Percentiles rank a stretch among this genome's conserved stretches.
Conservation (phyloP, 2,329 filamentous ascomycete genomes). For the Neonectria hederae region DNA sequence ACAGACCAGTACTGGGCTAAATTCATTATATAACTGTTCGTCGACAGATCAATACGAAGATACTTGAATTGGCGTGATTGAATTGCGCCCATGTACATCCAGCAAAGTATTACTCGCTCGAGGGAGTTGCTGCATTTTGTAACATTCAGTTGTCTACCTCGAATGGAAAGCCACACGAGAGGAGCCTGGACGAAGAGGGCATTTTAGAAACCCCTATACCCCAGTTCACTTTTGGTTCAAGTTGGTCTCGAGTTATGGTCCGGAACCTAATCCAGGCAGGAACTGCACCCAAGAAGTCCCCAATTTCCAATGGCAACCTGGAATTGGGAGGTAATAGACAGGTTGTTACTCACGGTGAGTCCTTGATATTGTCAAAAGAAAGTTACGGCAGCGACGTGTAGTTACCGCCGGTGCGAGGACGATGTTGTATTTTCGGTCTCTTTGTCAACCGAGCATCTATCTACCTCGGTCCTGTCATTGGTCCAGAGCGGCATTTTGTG, state of each 20-base stretch:
- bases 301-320: no score
- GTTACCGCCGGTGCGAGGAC: no score
- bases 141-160: background rate
- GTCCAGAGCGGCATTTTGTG: background rate
- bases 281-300: no score
- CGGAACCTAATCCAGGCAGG: no score
- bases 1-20: background rate
- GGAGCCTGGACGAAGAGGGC: background rate
- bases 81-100: background rate
- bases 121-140: background rate
- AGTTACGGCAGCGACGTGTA: no score
- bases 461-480: background rate
- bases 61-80: background rate
- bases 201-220: no score
- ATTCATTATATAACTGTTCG: background rate
- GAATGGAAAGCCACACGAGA: background rate
- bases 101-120: background rate
- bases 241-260: no score
- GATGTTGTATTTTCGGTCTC: background rate
- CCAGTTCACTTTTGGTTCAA: no score
- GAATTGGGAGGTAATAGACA: no score
- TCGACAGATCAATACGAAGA: background rate
- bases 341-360: no score
- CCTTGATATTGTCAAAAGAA: no score
- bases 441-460: background rate